Percentiles rank a stretch among this genome's conserved stretches.
These are phyloP conservation scores for Macadamia tetraphylla DNA, from an alignment of 164 flowering plant species.

Conservation along the genomic window DNA sequence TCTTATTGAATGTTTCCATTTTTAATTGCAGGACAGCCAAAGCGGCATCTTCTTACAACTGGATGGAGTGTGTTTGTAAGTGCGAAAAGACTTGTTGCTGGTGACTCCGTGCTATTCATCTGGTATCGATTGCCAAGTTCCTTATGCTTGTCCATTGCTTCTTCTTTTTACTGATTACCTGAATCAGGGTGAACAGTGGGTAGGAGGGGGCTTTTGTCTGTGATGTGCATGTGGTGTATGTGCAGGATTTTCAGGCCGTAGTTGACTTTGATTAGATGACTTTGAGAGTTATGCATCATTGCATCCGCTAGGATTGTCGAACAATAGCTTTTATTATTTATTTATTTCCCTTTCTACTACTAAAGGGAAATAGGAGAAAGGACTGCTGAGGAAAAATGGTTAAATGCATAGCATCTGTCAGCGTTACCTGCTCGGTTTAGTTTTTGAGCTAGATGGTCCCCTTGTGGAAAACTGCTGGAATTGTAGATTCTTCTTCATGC, in stretches of 20 bases:
- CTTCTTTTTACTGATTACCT: not conserved
- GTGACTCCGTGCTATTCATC: conserved; percentile 87
- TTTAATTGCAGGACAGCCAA: conserved; percentile 73
- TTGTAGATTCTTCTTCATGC: not conserved
- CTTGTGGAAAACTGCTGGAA: not conserved
- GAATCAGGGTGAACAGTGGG: not conserved
- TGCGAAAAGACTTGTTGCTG: conserved; percentile 88
- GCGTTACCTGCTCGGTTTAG: no score
- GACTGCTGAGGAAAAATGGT: no score
- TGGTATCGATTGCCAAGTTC: conserved; percentile 33
- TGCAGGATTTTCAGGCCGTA: not conserved
- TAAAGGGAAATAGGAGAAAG: no score
- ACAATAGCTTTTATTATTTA: no score
- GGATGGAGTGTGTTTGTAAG: conserved; percentile 95
- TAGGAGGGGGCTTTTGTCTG: not conserved
- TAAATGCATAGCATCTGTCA: no score
- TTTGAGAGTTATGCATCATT: no score
- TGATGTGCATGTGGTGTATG: not conserved
- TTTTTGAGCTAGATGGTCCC: no score
- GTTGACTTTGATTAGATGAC: no score
- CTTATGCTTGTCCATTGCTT: no score
- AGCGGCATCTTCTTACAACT: conserved; percentile 86
- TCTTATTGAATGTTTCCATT: not conserved
- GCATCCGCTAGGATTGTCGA: no score
- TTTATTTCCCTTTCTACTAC: no score